These are phyloP conservation scores for Eleusine indica DNA, from an alignment of 176 grass and related monocot genomes.

Conservation along the genomic window DNA sequence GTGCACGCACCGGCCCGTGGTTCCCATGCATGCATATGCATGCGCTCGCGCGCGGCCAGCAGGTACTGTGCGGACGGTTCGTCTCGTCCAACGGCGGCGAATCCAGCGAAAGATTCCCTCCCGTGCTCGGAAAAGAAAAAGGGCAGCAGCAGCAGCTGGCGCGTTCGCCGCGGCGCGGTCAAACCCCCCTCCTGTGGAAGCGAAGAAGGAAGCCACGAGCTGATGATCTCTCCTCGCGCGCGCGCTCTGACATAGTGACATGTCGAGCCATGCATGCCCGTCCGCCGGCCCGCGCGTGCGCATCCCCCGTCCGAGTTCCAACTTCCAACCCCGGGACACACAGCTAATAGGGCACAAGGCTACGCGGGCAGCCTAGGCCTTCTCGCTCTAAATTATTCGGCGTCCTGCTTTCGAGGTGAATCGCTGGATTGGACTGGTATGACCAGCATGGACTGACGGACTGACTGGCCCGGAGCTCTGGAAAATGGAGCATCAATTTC, in stretches of 20 bases:
- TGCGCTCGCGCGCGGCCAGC: neutral
- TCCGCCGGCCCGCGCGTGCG: slow-evolving; percentile 40
- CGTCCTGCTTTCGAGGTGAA: slow-evolving; percentile 31
- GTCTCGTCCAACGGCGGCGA: slow-evolving; percentile 45
- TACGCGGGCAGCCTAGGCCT: slow-evolving; percentile 44
- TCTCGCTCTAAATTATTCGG: slow-evolving; percentile 22
- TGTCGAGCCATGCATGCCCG: neutral
- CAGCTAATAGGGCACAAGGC: slow-evolving; percentile 44
- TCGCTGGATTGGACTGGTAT: slow-evolving; percentile 47
- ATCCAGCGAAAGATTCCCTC: slow-evolving; percentile 62
- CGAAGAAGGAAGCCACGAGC: neutral
- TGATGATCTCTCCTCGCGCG: neutral
- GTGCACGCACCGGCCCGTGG: neutral
- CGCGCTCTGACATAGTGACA: slow-evolving; percentile 1
- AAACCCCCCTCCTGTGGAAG: slow-evolving; percentile 37
- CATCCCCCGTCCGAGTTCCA: slow-evolving; percentile 45
- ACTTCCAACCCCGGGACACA: slow-evolving; percentile 22
- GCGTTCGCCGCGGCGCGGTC: slow-evolving; percentile 41
- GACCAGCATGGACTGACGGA: slow-evolving; percentile 35
- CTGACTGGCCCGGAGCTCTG: slow-evolving; percentile 4
- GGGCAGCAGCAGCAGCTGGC: neutral
- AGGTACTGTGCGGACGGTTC: slow-evolving; percentile 39
- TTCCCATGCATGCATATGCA: slow-evolving; percentile 22
- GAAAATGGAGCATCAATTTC: neutral
- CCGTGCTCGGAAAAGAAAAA: slow-evolving; percentile 9